Percentiles rank a stretch among this genome's conserved stretches.
Evolutionary conservation across 1,139 yeast genomes (phyloP).

Genomic region (Yamadazyma triangularis): DNA sequence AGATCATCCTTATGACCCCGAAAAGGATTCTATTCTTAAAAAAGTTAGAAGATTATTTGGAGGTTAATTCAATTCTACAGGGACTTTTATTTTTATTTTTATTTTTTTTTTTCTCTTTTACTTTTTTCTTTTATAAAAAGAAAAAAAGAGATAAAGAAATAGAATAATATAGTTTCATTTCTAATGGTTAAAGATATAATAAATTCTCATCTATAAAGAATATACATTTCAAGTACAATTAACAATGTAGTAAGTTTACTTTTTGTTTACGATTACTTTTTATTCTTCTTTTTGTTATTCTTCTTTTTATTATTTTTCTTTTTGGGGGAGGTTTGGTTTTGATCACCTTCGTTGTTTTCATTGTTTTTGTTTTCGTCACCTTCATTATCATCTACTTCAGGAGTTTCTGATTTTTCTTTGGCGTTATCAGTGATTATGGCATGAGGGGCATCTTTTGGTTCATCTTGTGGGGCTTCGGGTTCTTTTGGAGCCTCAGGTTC

Average conservation of each 20-base stretch:
- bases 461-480: slow-evolving; percentile 6
- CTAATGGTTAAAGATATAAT: neutral
- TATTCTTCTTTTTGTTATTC: slow-evolving; percentile 12
- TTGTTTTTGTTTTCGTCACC: slow-evolving; percentile 16
- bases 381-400: slow-evolving; percentile 6
- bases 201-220: neutral
- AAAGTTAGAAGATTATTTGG: slow-evolving; percentile 94
- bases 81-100: slow-evolving; percentile 13
- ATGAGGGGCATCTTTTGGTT: slow-evolving; percentile 8
- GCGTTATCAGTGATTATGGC: slow-evolving; percentile 8
- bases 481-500: no score
- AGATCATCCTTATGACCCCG: slow-evolving; percentile 98
- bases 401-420: slow-evolving; percentile 4
- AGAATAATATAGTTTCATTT: no score
- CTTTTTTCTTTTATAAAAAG: no score
- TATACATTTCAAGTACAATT: slow-evolving; percentile 1
- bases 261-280: slow-evolving; percentile 8
- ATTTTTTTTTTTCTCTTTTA: no score
- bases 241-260: no score
- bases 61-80: slow-evolving; percentile 43
- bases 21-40: slow-evolving; percentile 91
- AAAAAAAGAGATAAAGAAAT: no score
- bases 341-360: slow-evolving; percentile 13
- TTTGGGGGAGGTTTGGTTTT: slow-evolving; percentile 5
- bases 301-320: slow-evolving; percentile 11